These are phyloP conservation scores for Gyrodon lividus DNA, from an alignment of 768 basidiomycete species.

Conservation along the genomic window DNA sequence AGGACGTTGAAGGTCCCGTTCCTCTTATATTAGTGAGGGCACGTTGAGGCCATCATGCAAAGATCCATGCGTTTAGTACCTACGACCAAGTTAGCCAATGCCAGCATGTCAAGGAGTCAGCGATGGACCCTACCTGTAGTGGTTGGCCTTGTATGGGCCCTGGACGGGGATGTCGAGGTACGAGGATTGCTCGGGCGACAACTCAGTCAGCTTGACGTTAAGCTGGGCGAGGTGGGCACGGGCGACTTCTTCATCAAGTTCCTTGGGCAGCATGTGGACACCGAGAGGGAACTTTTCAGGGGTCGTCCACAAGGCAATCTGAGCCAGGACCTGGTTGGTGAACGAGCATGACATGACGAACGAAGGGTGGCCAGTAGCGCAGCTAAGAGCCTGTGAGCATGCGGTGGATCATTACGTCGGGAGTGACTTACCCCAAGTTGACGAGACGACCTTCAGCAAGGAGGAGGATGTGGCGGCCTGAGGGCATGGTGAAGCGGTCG, in stretches of 20 bases:
- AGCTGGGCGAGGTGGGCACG: slow-evolving; percentile 90
- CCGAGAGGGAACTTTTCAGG: slow-evolving; percentile 92
- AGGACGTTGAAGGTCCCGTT: slow-evolving; percentile 71
- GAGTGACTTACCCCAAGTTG: slow-evolving; percentile 78
- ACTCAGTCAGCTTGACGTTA: slow-evolving; percentile 89
- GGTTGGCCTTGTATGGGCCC: slow-evolving; percentile 76
- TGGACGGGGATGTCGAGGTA: slow-evolving; percentile 89
- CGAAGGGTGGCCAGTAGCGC: slow-evolving; percentile 97
- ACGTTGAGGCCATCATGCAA: slow-evolving; percentile 71
- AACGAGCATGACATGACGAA: slow-evolving; percentile 99
- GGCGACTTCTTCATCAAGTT: slow-evolving; percentile 98
- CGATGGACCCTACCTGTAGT: slow-evolving; percentile 53
- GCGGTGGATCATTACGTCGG: not conserved
- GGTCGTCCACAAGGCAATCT: slow-evolving; percentile 97
- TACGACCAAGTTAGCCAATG: slow-evolving; percentile 9
- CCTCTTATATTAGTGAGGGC: slow-evolving; percentile 60
- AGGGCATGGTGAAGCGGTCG: slow-evolving; percentile 92
- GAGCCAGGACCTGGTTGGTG: slow-evolving; percentile 96
- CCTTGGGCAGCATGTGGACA: slow-evolving; percentile 98
- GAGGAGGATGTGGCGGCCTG: slow-evolving; percentile 92
- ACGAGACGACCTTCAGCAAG: slow-evolving; percentile 99
- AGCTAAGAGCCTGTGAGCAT: slow-evolving; percentile 42
- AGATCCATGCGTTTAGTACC: slow-evolving; percentile 28
- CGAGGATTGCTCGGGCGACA: slow-evolving; percentile 69
- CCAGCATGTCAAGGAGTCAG: not conserved